Evolutionary conservation across 768 basidiomycete species (phyloP), one percentile per base, ranked within the genome.

Genomic region (Hortiboletus campestris): DNA sequence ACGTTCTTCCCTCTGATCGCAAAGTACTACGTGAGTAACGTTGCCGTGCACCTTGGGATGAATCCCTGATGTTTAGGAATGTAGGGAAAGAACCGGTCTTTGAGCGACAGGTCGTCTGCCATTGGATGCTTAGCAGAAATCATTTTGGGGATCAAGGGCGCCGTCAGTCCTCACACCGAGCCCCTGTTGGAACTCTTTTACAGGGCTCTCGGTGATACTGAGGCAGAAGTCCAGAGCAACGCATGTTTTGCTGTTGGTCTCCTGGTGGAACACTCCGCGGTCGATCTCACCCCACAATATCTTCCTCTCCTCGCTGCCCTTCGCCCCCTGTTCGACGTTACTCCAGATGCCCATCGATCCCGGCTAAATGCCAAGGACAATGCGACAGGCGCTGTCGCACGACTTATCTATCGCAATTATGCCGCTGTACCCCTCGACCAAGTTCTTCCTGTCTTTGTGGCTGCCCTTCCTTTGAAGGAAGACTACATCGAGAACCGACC

Each of bases 111-210:
- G 38, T 96, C 96, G 11, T 87, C 94, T 45, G 86, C 94, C 25
- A 89, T 98, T 59, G 97, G 97, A 6, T 90, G 89, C 59, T 78
- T 99, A 35, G 95, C 95, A 36, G 97, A 99, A 75, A 91, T 98
- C 60, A 95, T 96, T 69, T 84, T 87, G 20, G 94, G 94, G 44
- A 86, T 98, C 80, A 93, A 95, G 76, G 75, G 74, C 43, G 85
- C 89, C 10, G 82, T 98, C 57, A 96, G 94, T 2, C 84, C 88
- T 10, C 90, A 83, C 65, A 96, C 96, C 2, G 80, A 87, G 61
- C 80, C 83, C 16, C 79, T 99, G 29, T 80, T 94, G 49, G 85
- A 91, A 55, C 81, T 98, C 53, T 89, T 97, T 76, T 87, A 88
- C 72, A 80, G 79, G 51, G 93, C 91, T 10, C 83, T 99, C 14